Evolutionary conservation across 164 flowering plant species (phyloP).

Genomic region (Umbellularia californica): DNA sequence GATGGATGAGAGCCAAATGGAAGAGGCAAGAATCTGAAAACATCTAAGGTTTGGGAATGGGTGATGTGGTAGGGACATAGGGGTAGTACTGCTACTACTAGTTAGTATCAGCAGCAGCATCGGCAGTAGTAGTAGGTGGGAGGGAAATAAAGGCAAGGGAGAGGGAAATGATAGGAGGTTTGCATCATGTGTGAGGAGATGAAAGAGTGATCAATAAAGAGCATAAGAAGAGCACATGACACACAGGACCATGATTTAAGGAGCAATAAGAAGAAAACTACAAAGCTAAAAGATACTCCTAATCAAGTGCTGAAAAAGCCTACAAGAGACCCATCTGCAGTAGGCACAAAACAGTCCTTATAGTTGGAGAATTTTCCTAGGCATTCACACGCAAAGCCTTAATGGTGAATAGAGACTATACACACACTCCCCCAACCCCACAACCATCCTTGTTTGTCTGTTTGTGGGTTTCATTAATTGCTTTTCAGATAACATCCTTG

Average conservation of each 20-base stretch:
- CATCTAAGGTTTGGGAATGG: neutral
- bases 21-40: constrained; percentile 9
- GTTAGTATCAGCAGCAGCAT: no score
- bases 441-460: constrained; percentile 34
- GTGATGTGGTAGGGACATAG: neutral
- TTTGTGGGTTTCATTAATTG: constrained; percentile 30
- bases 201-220: neutral
- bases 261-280: neutral
- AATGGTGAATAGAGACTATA: constrained; percentile 33
- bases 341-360: neutral
- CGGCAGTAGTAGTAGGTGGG: neutral
- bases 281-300: constrained; percentile 1
- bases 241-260: neutral
- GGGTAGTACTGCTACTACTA: neutral
- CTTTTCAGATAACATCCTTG: constrained; percentile 25
- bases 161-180: neutral
- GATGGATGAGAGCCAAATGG: constrained; percentile 5
- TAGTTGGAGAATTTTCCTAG: constrained; percentile 4
- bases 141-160: neutral
- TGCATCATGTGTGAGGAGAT: neutral
- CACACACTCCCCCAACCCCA: constrained; percentile 2
- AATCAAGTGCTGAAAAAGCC: constrained; percentile 4
- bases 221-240: neutral
- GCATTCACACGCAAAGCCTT: constrained; percentile 49
- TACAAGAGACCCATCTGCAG: constrained; percentile 6